Conservation (phyloP, 371 early-diverging fungal species). For the Ordospora pajunii region DNA sequence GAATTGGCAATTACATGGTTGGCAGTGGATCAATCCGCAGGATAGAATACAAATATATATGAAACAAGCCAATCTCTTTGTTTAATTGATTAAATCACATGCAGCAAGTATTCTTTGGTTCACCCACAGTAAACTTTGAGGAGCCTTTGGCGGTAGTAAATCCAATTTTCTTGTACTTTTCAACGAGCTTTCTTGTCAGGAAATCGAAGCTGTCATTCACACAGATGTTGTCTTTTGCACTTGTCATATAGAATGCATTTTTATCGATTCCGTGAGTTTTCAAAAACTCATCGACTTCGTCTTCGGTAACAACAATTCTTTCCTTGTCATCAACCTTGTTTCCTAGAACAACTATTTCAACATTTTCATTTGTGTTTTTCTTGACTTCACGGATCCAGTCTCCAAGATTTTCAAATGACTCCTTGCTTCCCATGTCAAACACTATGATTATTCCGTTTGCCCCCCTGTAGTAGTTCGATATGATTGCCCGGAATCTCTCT, state of each 20-base stretch:
- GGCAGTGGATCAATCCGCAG: no score
- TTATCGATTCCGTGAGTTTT: slow-evolving; percentile 25
- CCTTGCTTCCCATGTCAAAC: slow-evolving; percentile 93
- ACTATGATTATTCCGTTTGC: slow-evolving; percentile 96
- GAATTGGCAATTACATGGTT: no score
- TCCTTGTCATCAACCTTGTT: slow-evolving; percentile 88
- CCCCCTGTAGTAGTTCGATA: slow-evolving; percentile 68
- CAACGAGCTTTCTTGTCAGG: slow-evolving; percentile 28
- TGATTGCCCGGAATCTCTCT: slow-evolving; percentile 94
- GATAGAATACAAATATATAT: no score
- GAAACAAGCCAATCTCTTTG: not conserved
- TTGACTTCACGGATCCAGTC: slow-evolving; percentile 96
- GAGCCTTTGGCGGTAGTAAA: not conserved
- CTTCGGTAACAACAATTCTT: slow-evolving; percentile 67
- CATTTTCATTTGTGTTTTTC: slow-evolving; percentile 77
- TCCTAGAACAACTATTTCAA: slow-evolving; percentile 90
- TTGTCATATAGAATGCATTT: slow-evolving; percentile 39
- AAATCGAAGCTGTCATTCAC: slow-evolving; percentile 41
- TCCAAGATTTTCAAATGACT: slow-evolving; percentile 84
- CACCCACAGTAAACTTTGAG: not conserved
- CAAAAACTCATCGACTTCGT: slow-evolving; percentile 61
- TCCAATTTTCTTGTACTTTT: slow-evolving; percentile 17
- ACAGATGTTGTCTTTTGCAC: slow-evolving; percentile 52
- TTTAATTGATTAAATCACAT: slow-evolving; percentile 14
- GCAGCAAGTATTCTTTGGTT: not conserved